Evolutionary conservation across 441 rosid species (phyloP), one percentile per base, ranked within the genome.

Genomic region (Gossypium gossypioides): DNA sequence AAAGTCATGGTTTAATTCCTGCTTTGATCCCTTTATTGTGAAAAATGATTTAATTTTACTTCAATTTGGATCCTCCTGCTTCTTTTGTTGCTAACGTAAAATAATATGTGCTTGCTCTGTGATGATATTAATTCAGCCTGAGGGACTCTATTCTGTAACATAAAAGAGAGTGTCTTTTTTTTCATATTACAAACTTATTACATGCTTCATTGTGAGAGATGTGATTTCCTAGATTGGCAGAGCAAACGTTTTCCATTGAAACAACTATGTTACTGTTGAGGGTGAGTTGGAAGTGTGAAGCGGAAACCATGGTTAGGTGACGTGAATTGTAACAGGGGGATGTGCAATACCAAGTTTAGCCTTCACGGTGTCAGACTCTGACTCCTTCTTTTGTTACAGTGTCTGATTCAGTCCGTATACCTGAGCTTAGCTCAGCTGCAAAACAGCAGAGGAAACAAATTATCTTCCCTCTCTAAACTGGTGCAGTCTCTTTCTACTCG

Each of bases 401-500:
- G 54, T 19, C 63, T 50, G 61, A 59, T 22, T 22, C 61, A 65
- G 44, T 72, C 81, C 76, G 78, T 69, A 72, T 19, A 29, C 16
- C 65, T 59, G 48, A 40, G 27, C 42, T 29, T 44, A 46, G 18
- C 15, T 67, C 25, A 29, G 72, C 72, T 74, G 77, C 64, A 72
- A 58, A 68, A 44, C 60, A 65, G 68, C 57, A 61, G 73, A 73
- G 69, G 50, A 67, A 73, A 65, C 78, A 79, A 76, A 74, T 74
- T 1, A 65, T 69, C 48, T 22, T 6, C 34, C 73, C 32, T 72
- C 78, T 73, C 68, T 76, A 67, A 82, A 68, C 68, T 66, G 71
- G 86, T 71, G 81, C 83, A 62, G 86, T 84, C 87, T 50, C 79
- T 84, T 81, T 81, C 83, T 76, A 21, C 27, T 65, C 71, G 64